phyloP scores from a whole-genome alignment of 768 basidiomycete genomes.

The Grammothele lineata region DNA sequence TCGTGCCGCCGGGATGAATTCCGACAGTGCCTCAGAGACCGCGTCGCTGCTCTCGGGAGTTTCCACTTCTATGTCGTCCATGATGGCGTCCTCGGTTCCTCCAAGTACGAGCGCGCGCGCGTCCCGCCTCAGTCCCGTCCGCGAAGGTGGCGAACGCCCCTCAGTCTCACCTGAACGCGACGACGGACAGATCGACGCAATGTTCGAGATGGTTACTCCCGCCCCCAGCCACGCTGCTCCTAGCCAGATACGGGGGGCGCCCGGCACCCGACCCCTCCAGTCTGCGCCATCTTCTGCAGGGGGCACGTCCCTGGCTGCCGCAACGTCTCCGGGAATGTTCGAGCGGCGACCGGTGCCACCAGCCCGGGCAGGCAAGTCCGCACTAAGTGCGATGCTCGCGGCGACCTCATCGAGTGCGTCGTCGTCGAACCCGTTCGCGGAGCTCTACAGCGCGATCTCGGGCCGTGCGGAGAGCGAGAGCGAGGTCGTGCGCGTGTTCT shows the following conservation, averaged over 20 bases:
- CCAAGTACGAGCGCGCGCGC: conserved; percentile 29
- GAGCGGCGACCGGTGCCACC: conserved; percentile 46
- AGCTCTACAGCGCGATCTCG: conserved; percentile 81
- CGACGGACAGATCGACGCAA: conserved; percentile 30
- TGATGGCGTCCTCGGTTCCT: conserved; percentile 48
- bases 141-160: conserved; percentile 38
- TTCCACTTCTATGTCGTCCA: conserved; percentile 54
- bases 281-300: no score
- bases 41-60: conserved; percentile 54
- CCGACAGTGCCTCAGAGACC: conserved; percentile 61
- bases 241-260: conserved; percentile 10
- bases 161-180: conserved; percentile 27
- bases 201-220: conserved; percentile 56
- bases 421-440: conserved; percentile 81
- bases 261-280: conserved; percentile 17
- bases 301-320: conserved; percentile 2
- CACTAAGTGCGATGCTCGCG: conserved; percentile 72
- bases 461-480: conserved; percentile 61
- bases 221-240: conserved; percentile 7
- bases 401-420: conserved; percentile 49
- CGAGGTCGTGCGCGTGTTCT: conserved; percentile 74
- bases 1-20: conserved; percentile 35
- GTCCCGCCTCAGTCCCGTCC: conserved; percentile 28
- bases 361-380: conserved; percentile 46
- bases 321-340: conserved; percentile 38